A percentile compares a stretch with the other conserved stretches of the same genome.
These are phyloP conservation scores for Aspergillus sergii DNA, from an alignment of 2,329 filamentous ascomycete species.

Conservation along the genomic window DNA sequence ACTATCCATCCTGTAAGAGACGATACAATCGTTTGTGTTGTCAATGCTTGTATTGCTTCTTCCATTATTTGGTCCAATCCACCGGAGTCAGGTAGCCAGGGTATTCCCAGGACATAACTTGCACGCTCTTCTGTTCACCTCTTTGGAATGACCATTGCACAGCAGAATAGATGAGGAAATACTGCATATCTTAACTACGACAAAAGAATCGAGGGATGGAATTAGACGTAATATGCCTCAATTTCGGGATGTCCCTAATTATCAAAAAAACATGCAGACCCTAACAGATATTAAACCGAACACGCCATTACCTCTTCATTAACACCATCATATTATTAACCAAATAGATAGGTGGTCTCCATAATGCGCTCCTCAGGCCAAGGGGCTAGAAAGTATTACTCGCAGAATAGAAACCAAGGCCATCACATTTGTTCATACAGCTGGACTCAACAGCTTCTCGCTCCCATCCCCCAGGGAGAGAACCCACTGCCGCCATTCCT, in stretches of 20 bases:
- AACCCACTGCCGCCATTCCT: conserved; percentile 77
- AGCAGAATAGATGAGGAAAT: neutral
- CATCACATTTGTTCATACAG: neutral
- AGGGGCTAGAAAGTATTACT: neutral
- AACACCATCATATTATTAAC: conserved; percentile 3
- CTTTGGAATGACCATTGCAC: no score
- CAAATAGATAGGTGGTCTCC: neutral
- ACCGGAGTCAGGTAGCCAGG: no score
- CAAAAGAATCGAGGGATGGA: neutral
- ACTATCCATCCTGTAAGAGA: no score
- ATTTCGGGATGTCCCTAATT: neutral
- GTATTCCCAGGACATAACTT: no score
- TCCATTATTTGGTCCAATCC: no score
- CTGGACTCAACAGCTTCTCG: conserved; percentile 24
- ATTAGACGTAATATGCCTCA: neutral
- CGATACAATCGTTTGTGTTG: no score
- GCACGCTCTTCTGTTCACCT: no score
- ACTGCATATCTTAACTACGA: neutral
- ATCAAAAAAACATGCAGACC: neutral
- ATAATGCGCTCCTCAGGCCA: neutral
- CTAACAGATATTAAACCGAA: neutral
- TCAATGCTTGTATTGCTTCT: no score
- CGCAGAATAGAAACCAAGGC: neutral
- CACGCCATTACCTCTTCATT: conserved; percentile 3
- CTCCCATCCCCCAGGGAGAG: conserved; percentile 33